Evolutionary conservation across 768 basidiomycete genomes (phyloP).

Genomic region (Mycena latifolia): DNA sequence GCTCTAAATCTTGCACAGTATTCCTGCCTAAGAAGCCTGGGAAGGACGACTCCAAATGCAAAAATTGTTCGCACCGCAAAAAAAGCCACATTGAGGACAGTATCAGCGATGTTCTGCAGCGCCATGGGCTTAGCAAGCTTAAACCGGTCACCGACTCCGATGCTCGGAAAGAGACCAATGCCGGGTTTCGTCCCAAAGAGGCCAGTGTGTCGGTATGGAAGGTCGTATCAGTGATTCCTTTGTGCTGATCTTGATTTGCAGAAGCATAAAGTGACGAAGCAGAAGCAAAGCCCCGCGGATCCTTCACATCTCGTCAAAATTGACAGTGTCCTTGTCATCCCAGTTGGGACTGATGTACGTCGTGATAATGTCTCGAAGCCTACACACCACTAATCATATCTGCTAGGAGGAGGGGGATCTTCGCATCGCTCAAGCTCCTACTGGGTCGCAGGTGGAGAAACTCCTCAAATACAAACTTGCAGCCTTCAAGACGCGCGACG

Average conservation of each 20-base stretch:
- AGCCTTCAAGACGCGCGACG: neutral
- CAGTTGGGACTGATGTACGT: conserved; percentile 6
- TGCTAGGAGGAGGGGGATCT: neutral
- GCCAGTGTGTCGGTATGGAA: neutral
- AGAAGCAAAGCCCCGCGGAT: neutral
- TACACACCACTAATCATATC: neutral
- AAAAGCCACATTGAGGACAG: no score
- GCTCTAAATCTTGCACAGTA: no score
- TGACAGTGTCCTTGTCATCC: neutral
- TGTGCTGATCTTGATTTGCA: no score
- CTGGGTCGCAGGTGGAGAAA: neutral
- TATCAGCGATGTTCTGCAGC: no score
- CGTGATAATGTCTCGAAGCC: neutral
- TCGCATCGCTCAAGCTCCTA: neutral
- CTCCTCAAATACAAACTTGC: neutral
- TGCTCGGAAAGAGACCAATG: conserved; percentile 4
- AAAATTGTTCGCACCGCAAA: no score
- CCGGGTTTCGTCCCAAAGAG: conserved; percentile 1
- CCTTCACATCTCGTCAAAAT: neutral
- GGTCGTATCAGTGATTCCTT: no score
- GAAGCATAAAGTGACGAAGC: no score
- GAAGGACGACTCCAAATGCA: no score
- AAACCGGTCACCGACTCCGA: neutral
- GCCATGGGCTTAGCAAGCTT: neutral
- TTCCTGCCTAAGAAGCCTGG: no score